Percentiles rank a stretch among this genome's conserved stretches.
These are phyloP conservation scores for Malassezia globosa DNA, from an alignment of 1,284 basidiomycete species.

Conservation along the genomic window DNA sequence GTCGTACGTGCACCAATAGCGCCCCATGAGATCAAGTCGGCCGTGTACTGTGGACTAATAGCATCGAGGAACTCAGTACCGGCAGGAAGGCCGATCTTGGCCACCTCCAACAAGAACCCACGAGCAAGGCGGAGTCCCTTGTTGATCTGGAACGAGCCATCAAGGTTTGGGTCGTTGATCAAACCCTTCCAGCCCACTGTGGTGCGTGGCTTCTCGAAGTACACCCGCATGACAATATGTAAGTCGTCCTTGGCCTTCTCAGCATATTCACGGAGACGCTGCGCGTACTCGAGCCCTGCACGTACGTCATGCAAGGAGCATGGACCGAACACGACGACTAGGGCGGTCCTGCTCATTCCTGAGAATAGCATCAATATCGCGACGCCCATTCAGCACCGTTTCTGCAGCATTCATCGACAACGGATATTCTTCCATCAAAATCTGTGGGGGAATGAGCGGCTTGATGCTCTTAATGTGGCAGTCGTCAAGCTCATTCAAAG, in stretches of 20 bases:
- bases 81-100: conserved; percentile 48
- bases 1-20: conserved; percentile 69
- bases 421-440: conserved; percentile 43
- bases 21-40: conserved; percentile 91
- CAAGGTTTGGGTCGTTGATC: conserved; percentile 82
- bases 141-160: conserved; percentile 78
- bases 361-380: conserved; percentile 35
- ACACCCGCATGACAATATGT: conserved; percentile 69
- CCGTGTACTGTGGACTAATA: conserved; percentile 83
- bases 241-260: conserved; percentile 71
- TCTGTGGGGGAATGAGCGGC: conserved; percentile 42
- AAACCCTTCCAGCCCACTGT: conserved; percentile 98
- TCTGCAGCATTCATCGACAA: conserved; percentile 30
- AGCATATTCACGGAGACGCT: conserved; percentile 62
- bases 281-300: conserved; percentile 40
- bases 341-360: conserved; percentile 38
- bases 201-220: conserved; percentile 55
- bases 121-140: conserved; percentile 85
- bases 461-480: conserved; percentile 40
- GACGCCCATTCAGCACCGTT: conserved; percentile 30
- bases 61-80: conserved; percentile 55
- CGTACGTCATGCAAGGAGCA: conserved; percentile 45
- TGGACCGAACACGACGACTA: conserved; percentile 42
- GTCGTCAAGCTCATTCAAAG: conserved; percentile 42
- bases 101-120: conserved; percentile 61